Conservation (phyloP, 2,329 filamentous ascomycete genomes). For the Ascosphaera acerosa region DNA sequence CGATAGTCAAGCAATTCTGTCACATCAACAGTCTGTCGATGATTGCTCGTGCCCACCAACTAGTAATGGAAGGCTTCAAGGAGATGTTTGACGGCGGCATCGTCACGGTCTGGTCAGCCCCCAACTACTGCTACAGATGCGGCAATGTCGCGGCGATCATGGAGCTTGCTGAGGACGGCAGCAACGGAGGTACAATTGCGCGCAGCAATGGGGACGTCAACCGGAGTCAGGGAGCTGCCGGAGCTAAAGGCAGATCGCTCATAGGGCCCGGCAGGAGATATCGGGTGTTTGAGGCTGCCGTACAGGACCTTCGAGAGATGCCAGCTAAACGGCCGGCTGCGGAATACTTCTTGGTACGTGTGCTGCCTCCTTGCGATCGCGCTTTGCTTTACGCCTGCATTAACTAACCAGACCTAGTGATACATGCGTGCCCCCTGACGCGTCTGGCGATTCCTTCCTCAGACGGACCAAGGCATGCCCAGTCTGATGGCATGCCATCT, state of each 20-base stretch:
- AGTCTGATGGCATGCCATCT: too few species aligned
- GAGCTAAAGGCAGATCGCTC: conserved; percentile 21
- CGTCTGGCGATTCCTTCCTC: too few species aligned
- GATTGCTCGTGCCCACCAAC: conserved; percentile 81
- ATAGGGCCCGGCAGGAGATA: conserved; percentile 68
- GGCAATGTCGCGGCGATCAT: conserved; percentile 90
- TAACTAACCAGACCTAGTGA: too few species aligned
- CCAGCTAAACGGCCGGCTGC: conserved; percentile 95
- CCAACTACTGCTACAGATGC: conserved; percentile 91
- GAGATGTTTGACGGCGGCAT: conserved; percentile 96
- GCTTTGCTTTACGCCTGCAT: too few species aligned
- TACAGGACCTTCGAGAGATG: conserved; percentile 91
- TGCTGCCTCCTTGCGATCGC: too few species aligned
- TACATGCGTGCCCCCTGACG: too few species aligned
- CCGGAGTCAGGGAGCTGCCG: conserved; percentile 22
- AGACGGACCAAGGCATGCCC: too few species aligned
- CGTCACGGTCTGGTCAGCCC: conserved; percentile 95
- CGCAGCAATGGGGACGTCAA: conserved; percentile 29
- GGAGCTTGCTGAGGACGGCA: conserved; percentile 69
- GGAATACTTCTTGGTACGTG: conserved; percentile 59
- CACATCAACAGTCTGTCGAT: conserved; percentile 77
- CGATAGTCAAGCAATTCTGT: conserved; percentile 86
- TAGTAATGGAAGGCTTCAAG: conserved; percentile 99
- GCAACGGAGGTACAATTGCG: conserved; percentile 43
- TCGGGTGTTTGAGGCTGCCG: conserved; percentile 84